phyloP scores from a whole-genome alignment of 2,329 filamentous ascomycete genomes.

The Trichoderma sp. region DNA sequence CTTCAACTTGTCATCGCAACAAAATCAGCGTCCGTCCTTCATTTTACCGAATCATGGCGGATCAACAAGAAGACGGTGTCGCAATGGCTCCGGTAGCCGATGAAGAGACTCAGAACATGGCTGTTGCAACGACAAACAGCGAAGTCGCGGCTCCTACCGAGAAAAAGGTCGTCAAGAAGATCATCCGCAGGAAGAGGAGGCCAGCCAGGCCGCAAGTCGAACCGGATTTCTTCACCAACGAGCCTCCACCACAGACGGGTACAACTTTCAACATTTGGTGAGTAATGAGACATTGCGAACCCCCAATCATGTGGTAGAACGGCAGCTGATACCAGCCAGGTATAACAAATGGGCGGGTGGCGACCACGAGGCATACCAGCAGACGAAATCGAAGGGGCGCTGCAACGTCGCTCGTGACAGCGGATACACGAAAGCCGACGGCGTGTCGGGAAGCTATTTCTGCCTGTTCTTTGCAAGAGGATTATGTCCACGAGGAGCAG shows the following conservation, averaged over 20 bases:
- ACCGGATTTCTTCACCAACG: slow-evolving; percentile 74
- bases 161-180: slow-evolving; percentile 75
- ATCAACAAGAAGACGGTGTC: slow-evolving; percentile 29
- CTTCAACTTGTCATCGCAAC: neutral
- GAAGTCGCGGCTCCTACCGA: slow-evolving; percentile 48
- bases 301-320: neutral
- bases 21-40: neutral
- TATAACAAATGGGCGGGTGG: slow-evolving; percentile 98
- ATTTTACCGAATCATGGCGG: slow-evolving; percentile 33
- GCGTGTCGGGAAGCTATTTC: slow-evolving; percentile 78
- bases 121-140: slow-evolving; percentile 39
- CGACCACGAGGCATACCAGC: slow-evolving; percentile 87
- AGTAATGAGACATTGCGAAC: neutral
- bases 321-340: slow-evolving; percentile 57
- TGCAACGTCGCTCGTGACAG: slow-evolving; percentile 82
- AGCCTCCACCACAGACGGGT: slow-evolving; percentile 87
- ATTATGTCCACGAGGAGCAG: slow-evolving; percentile 77
- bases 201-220: slow-evolving; percentile 92
- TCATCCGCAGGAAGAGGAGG: slow-evolving; percentile 84
- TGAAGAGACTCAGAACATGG: slow-evolving; percentile 33
- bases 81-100: slow-evolving; percentile 28
- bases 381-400: slow-evolving; percentile 79
- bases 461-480: slow-evolving; percentile 90
- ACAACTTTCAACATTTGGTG: slow-evolving; percentile 78
- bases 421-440: slow-evolving; percentile 77